Conservation (phyloP, 2,329 filamentous ascomycete species). For the Coniochaeta ligniaria region DNA sequence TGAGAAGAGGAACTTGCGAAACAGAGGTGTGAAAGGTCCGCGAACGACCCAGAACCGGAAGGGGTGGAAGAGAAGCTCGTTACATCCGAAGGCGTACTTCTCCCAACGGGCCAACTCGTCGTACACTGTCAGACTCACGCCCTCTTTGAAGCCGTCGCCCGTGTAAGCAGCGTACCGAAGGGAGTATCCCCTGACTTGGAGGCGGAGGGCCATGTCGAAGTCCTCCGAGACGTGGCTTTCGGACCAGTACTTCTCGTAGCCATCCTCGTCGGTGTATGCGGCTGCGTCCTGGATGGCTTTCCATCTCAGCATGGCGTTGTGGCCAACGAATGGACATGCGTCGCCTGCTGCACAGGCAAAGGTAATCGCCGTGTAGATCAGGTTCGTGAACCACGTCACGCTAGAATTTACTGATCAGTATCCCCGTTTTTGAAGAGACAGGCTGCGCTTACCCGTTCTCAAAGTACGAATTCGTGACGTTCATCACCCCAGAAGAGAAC, state of each 20-base stretch:
- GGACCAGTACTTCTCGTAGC: constrained; percentile 74
- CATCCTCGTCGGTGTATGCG: constrained; percentile 60
- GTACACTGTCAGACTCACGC: constrained; percentile 75
- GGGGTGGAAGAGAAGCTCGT: constrained; percentile 68
- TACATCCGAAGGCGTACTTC: constrained; percentile 79
- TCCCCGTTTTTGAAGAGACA: constrained; percentile 15
- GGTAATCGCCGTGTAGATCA: constrained; percentile 69
- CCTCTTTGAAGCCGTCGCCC: constrained; percentile 67
- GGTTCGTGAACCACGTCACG: constrained; percentile 63
- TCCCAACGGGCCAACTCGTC: constrained; percentile 80
- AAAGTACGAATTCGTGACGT: constrained; percentile 65
- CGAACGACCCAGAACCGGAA: constrained; percentile 52
- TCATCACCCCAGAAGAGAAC: constrained; percentile 69
- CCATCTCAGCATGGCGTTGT: constrained; percentile 72
- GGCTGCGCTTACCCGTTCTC: constrained; percentile 49
- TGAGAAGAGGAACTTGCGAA: constrained; percentile 51
- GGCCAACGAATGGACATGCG: constrained; percentile 70
- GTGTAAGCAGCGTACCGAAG: constrained; percentile 65
- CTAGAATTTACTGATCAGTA: constrained; percentile 64
- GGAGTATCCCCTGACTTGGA: constrained; percentile 62
- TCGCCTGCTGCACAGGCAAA: constrained; percentile 69
- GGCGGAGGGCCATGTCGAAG: constrained; percentile 72
- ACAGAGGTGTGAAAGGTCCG: constrained; percentile 60
- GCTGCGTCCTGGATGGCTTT: constrained; percentile 64
- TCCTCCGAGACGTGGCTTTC: constrained; percentile 73